Base-by-base conservation (phyloP, 306 rosid species). In the Chamaecrista fasciculata region DNA sequence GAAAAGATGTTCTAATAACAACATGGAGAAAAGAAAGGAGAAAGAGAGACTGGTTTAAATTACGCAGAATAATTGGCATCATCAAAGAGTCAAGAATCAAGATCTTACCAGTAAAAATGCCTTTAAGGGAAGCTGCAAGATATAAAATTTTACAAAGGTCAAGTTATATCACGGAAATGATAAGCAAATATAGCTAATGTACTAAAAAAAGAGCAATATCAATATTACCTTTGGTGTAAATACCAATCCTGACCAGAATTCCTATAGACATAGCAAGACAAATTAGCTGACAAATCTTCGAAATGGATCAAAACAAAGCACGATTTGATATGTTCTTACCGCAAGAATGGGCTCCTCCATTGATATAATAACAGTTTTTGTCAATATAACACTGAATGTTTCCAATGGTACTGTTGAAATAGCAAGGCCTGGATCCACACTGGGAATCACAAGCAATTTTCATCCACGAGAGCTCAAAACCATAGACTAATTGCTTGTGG, bases 381-480 rank as follows among this genome's bases (percentile, higher is more conserved):
- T 19, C 40, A 16, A 8, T 2, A 1, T 62, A 4, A 33, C 70
- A 47, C 1, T 18, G 18, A 29, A 47, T 3, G 12, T 6, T 6
- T 29, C 26, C 57, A 6, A 5, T 2, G 11, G 28, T 66, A 14
- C 2, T 1, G 11, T 66, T 26, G 28, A 66, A 16, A 43, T 8
- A 47, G 70, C 70, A 66, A 26, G 26, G 10, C 2, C 1, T 18
- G 18, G 26, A 28, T 6, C 58, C 44, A 19, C 70, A 65, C 4
- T 29, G 19, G 11, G 15, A 15, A 8, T 46, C 25, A 15, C 69
- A 64, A 25, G 4, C 40, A 26, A 28, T 4, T 10, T 16, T 28
- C 57, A 46, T 26, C 70, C 70, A 66, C 10, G 70, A 66, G 18
- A 66, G 58, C 44, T 66, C 70, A 47, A 66, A 66, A 16, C 70